These are phyloP conservation scores for Gynandropsis gynandra DNA, from an alignment of 345 rosid species.

Conservation along the genomic window DNA sequence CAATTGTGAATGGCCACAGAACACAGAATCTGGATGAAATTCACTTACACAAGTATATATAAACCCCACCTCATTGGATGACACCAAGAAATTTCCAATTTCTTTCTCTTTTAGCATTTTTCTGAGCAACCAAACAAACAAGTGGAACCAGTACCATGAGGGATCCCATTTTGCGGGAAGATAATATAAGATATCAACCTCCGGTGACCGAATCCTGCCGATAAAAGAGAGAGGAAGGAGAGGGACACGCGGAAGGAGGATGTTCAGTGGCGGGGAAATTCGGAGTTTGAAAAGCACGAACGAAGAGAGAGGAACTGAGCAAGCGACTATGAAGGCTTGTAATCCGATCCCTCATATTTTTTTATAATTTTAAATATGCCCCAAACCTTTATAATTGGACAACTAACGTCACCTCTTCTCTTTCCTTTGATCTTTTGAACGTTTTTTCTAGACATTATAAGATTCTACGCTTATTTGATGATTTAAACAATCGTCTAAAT, in stretches of 20 bases:
- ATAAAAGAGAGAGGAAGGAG: slow-evolving; percentile 2
- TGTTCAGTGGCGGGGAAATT: slow-evolving; percentile 17
- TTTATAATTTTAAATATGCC: not conserved
- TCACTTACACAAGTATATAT: no score
- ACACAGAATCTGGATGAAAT: not conserved
- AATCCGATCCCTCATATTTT: not conserved
- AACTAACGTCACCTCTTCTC: no score
- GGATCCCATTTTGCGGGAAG: not conserved
- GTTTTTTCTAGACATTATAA: no score
- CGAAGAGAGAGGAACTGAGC: not conserved
- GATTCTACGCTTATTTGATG: no score
- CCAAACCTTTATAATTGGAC: no score
- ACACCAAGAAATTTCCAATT: not conserved
- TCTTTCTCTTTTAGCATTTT: not conserved
- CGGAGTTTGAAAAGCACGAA: slow-evolving; percentile 4
- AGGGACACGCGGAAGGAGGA: slow-evolving; percentile 7
- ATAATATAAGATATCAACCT: not conserved
- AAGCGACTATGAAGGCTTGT: not conserved
- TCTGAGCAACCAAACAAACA: not conserved
- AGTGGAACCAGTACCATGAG: not conserved
- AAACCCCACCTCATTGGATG: not conserved
- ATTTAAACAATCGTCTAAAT: no score
- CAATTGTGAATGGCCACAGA: no score
- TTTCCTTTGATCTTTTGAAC: no score
- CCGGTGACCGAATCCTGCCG: not conserved